A percentile compares a stretch with the other conserved stretches of the same genome.
These are phyloP conservation scores for Xylariaceae sp. DNA, from an alignment of 2,329 filamentous ascomycete genomes.

Conservation along the genomic window DNA sequence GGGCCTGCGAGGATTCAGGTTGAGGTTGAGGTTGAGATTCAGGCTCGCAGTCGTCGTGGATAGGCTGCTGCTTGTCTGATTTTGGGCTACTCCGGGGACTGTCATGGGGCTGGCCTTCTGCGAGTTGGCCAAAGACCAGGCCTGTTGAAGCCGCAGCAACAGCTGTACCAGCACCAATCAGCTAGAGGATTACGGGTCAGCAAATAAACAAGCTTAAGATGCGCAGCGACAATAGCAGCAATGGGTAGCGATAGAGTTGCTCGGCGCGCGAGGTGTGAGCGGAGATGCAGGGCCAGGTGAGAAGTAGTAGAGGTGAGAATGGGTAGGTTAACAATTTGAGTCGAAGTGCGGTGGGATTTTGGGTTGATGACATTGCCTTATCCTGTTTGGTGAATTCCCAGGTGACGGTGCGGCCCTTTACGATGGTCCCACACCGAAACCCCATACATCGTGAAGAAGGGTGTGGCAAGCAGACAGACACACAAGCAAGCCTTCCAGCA, in stretches of 20 bases:
- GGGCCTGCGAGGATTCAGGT: too few species aligned
- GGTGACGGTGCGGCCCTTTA: neutral
- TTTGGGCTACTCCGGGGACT: conserved; percentile 30
- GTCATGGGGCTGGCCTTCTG: conserved; percentile 33
- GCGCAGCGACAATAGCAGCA: conserved; percentile 5
- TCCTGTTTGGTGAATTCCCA: neutral
- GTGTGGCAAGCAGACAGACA: neutral
- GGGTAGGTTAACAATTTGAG: neutral
- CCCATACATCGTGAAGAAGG: neutral
- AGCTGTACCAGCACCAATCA: conserved; percentile 59
- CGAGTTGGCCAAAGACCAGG: conserved; percentile 55
- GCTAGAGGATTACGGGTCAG: conserved; percentile 37
- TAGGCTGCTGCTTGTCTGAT: conserved; percentile 31
- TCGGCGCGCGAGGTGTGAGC: neutral
- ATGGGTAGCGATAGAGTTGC: neutral
- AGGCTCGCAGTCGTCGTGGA: conserved; percentile 34
- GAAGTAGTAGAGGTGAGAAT: neutral
- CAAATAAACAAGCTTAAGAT: conserved; percentile 7
- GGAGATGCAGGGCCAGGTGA: neutral
- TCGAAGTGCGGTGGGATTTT: conserved; percentile 1
- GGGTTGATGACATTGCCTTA: conserved; percentile 1
- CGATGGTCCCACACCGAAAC: neutral
- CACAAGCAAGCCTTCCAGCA: too few species aligned
- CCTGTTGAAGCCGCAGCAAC: conserved; percentile 58
- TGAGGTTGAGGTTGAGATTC: too few species aligned